phyloP scores from a whole-genome alignment of 805 yeast genomes.

The Cyberlindnera mississippiensis region DNA sequence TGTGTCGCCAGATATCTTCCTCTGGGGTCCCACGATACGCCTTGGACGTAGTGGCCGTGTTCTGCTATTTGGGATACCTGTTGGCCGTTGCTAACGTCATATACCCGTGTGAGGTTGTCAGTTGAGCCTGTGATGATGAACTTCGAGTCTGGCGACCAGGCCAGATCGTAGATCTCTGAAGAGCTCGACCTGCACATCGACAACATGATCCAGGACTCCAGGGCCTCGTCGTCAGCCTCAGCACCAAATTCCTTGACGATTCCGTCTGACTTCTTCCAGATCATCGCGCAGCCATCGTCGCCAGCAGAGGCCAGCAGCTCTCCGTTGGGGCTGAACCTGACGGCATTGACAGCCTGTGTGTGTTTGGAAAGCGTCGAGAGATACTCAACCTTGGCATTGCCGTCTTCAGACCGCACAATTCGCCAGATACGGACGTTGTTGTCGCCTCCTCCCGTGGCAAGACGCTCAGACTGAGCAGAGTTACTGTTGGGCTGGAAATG shows the following conservation, averaged over 20 bases:
- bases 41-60: conserved; percentile 91
- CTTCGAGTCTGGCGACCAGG: conserved; percentile 86
- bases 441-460: conserved; percentile 95
- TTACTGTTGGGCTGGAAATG: conserved; percentile 49
- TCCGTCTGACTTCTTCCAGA: conserved; percentile 66
- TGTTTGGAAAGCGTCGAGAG: conserved; percentile 81
- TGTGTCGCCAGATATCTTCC: conserved; percentile 78
- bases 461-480: conserved; percentile 34
- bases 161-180: conserved; percentile 83
- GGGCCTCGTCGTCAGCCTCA: conserved; percentile 43
- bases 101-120: conserved; percentile 79
- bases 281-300: conserved; percentile 84
- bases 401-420: conserved; percentile 28
- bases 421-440: conserved; percentile 60
- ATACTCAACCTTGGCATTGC: conserved; percentile 53
- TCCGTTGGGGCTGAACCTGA: conserved; percentile 73
- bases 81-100: conserved; percentile 51
- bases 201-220: conserved; percentile 73
- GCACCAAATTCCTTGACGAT: conserved; percentile 58
- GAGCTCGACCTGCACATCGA: conserved; percentile 54
- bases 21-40: conserved; percentile 92
- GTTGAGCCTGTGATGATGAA: conserved; percentile 85
- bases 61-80: conserved; percentile 59
- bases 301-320: conserved; percentile 81
- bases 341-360: conserved; percentile 92